Conservation (phyloP, 441 rosid genomes). For the Populus trichocarpa region DNA sequence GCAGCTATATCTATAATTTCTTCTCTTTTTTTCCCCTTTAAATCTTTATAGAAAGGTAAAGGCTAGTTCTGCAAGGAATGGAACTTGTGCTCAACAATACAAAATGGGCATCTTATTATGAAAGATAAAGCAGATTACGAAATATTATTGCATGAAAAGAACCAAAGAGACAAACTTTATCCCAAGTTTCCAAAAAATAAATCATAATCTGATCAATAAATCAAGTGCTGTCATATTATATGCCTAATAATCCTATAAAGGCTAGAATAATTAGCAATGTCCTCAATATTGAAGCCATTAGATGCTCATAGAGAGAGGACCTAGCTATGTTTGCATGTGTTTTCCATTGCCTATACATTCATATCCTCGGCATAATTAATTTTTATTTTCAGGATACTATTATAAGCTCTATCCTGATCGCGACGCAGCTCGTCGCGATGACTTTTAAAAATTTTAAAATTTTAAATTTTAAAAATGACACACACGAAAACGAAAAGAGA, state of each 20-base stretch:
- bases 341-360: neutral
- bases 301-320: neutral
- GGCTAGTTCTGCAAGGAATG: slow-evolving; percentile 16
- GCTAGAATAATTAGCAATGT: neutral
- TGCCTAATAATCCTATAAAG: neutral
- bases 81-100: slow-evolving; percentile 15
- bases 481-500: too few species aligned
- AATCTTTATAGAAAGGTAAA: neutral
- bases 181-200: neutral
- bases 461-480: too few species aligned
- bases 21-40: neutral
- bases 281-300: neutral
- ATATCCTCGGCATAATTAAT: neutral
- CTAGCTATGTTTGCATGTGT: neutral
- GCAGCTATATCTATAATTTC: neutral
- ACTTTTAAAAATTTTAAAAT: too few species aligned
- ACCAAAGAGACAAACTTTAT: slow-evolving; percentile 22
- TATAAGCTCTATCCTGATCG: neutral
- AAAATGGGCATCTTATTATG: slow-evolving; percentile 1
- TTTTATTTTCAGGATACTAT: neutral
- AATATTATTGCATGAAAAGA: slow-evolving; percentile 19
- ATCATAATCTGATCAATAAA: neutral
- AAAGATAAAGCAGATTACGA: neutral
- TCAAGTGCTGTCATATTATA: slow-evolving; percentile 1
- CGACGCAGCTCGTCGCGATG: too few species aligned